Base-by-base conservation (phyloP, 352 stramenopile species). In the Globisporangium solare region DNA sequence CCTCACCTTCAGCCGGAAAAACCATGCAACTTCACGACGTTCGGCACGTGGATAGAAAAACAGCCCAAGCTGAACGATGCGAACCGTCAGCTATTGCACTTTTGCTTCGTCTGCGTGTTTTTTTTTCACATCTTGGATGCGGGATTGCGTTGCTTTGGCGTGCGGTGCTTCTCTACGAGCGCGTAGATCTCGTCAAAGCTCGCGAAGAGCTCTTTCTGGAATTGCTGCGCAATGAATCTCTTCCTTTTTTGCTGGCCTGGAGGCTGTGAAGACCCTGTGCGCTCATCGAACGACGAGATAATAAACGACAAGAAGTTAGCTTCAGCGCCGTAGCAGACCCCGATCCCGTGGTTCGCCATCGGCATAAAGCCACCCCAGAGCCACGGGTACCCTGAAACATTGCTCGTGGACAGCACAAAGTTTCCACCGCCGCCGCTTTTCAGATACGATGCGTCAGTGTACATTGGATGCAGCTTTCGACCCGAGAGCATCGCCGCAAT, bases 341-440 rank as follows among this genome's bases (percentile, higher is more conserved):
- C 94, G n/a, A 98, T 76, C 40, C 94, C 95, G 59, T 98, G 81
- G 1, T 63, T 63, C n/a, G 88, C 62, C 79, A 89, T 90, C 27
- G 92, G 89, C 21, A 97, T 87, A 39, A 98, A 97, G 50, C 97
- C 92, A 32, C 93, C 94, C 79, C 92, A 98, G 20, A 96, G 88
- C 95, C 94, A 98, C 42, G 95, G 82, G 52, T 98, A 97, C 3
- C 88, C 82, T 31, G 95, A 96, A 63, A 98, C 82, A 50, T 98
- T 94, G 70, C 88, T 97, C 12, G 94, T 98, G 22, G 86, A 97
- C n/a, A 98, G 75, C 60, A 96, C 84, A 75, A 96, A 98, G 66
- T 91, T 88, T 22, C 80, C 80, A 17, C 75, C 75, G 2, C 75
- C 91, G 42, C 96, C 97, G 21, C 79, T 86, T 42, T 87, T 86